A percentile compares a stretch with the other conserved stretches of the same genome.
These are phyloP conservation scores for Magnusiomyces tetraspermus DNA, from an alignment of 1,139 yeast species.

Conservation along the genomic window DNA sequence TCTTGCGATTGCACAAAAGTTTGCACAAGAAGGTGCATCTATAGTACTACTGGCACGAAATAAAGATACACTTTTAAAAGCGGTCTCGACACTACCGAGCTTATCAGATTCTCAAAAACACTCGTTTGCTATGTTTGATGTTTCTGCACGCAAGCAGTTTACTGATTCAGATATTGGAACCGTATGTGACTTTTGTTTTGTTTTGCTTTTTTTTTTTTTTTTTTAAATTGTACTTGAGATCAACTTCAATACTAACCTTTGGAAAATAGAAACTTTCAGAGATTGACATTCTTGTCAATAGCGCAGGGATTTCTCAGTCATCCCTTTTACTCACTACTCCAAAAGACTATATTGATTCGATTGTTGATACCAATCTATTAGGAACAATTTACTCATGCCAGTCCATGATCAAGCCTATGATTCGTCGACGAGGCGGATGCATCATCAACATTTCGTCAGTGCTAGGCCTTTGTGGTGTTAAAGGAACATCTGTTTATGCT, in stretches of 20 bases:
- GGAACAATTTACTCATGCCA: slow-evolving; percentile 58
- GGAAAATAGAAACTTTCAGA: slow-evolving; percentile 12
- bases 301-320: slow-evolving; percentile 74
- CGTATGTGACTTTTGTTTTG: slow-evolving; percentile 6
- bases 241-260: not conserved
- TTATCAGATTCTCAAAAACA: slow-evolving; percentile 37
- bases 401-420: slow-evolving; percentile 41
- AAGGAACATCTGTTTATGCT: slow-evolving; percentile 69
- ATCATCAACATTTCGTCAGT: slow-evolving; percentile 69
- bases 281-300: slow-evolving; percentile 51
- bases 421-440: slow-evolving; percentile 34
- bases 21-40: slow-evolving; percentile 55
- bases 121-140: slow-evolving; percentile 43
- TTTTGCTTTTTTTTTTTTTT: not conserved
- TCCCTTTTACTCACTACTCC: slow-evolving; percentile 43
- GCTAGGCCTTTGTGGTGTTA: slow-evolving; percentile 41
- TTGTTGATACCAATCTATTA: slow-evolving; percentile 53
- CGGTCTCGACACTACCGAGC: slow-evolving; percentile 33
- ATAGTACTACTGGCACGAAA: slow-evolving; percentile 56
- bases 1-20: slow-evolving; percentile 45
- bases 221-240: not conserved
- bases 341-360: slow-evolving; percentile 36
- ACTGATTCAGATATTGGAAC: slow-evolving; percentile 15
- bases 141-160: slow-evolving; percentile 32
- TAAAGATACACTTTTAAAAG: slow-evolving; percentile 32